Base-by-base conservation (phyloP, 805 yeast genomes). In the Allodekkera sacchari region DNA sequence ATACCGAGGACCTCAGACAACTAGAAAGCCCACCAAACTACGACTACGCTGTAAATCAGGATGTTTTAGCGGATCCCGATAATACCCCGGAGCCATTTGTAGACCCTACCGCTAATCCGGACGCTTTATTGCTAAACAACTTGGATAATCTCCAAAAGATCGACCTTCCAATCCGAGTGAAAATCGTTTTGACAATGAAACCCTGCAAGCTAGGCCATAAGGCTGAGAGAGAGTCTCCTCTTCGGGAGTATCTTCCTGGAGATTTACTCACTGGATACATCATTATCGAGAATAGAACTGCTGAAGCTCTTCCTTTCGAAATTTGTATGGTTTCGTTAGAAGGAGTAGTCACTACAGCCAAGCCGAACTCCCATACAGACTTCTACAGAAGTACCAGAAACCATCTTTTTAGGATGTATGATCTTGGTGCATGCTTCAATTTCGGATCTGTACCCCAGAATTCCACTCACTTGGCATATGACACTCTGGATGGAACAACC, bases 211-310 rank as follows among this genome's bases (percentile, higher is more conserved):
- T 33, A 4, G 43, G 47, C 7, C n/a, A 31, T 4, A 20, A 23
- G 9, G 20, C 36, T 6, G 50, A 52, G 21, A 37, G 45, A n/a
- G 65, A 60, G 31, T 44, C 50, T 11, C 48, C 57, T 23, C 45
- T 69, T 18, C 61, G 63, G 35, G 83, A 76, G 48, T 80, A 70
- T 46, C 71, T 71, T 13, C 76, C 78, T 9, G 84, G 84, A n/a
- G 87, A 79, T 46, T 61, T 63, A 14, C 60, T 80, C 10, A 66
- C 71, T 44, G 89, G 89, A 0, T 72, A 66, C 42, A 54, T 68
- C 6, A 41, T 50, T 0, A 56, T 73, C 14, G 54, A 58, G 31
- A 74, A 74, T 43, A 54, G 43, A 6, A 51, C 70, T 2, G 32
- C 47, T 1, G 40, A 52, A 12, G 55, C 63, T 0, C 58, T 78